These are phyloP conservation scores for Euphorbia corollata DNA, from an alignment of 441 rosid species.

Conservation along the genomic window DNA sequence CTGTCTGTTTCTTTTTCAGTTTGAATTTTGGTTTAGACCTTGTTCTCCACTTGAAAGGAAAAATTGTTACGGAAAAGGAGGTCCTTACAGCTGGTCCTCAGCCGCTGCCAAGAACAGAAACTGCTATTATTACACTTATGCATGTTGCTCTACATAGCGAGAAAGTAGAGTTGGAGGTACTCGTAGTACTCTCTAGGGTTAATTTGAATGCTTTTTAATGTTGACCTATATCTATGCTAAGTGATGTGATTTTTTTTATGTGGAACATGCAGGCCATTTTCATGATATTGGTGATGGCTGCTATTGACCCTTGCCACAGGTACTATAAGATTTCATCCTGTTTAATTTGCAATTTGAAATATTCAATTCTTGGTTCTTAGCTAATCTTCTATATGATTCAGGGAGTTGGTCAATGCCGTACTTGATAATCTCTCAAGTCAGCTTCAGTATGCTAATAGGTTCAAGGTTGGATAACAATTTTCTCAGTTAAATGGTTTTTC, in stretches of 20 bases:
- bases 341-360: constrained; percentile 11
- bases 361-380: constrained; percentile 4
- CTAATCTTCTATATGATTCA: constrained; percentile 30
- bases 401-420: constrained; percentile 69
- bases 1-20: constrained; percentile 30
- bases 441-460: constrained; percentile 69
- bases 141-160: constrained; percentile 90
- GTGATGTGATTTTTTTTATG: constrained; percentile 4
- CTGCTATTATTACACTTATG: constrained; percentile 75
- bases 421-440: constrained; percentile 72
- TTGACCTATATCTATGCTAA: background rate
- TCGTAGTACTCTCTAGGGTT: constrained; percentile 7
- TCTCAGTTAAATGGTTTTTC: constrained; percentile 13
- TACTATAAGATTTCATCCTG: constrained; percentile 23
- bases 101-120: constrained; percentile 64
- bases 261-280: constrained; percentile 72
- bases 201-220: constrained; percentile 2
- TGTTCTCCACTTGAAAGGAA: constrained; percentile 62
- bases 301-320: constrained; percentile 85
- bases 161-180: constrained; percentile 85
- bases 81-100: constrained; percentile 76
- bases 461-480: constrained; percentile 46
- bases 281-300: constrained; percentile 78
- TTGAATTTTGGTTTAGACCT: constrained; percentile 68
- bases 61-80: constrained; percentile 65